Evolutionary conservation across 192 early-diverging fungal species (phyloP).

Genomic region (Lobosporangium transversale): DNA sequence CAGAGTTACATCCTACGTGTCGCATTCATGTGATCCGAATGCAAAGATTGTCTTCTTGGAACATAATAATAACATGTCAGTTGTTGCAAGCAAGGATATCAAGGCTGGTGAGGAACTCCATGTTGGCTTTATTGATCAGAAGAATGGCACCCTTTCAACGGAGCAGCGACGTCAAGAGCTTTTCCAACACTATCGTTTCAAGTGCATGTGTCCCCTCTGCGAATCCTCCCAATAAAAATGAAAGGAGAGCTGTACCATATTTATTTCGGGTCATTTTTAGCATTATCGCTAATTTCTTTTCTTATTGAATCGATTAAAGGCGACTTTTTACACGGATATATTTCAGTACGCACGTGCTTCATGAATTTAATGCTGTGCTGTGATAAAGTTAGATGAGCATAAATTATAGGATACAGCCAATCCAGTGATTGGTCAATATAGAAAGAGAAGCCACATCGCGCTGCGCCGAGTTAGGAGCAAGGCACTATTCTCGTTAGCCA

Average conservation of each 20-base stretch:
- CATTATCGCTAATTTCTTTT: too few species aligned
- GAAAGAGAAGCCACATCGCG: too few species aligned
- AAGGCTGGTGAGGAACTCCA: conserved; percentile 76
- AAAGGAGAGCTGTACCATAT: too few species aligned
- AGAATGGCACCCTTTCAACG: conserved; percentile 49
- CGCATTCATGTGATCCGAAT: conserved; percentile 75
- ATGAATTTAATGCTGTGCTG: too few species aligned
- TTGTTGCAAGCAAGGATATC: conserved; percentile 70
- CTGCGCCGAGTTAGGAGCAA: background rate
- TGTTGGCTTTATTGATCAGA: conserved; percentile 65
- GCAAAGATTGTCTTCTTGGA: conserved; percentile 64
- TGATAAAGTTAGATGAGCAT: too few species aligned
- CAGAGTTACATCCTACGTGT: conserved; percentile 74
- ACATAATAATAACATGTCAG: conserved; percentile 59
- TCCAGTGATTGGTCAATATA: too few species aligned
- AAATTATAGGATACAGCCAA: too few species aligned
- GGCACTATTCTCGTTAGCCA: background rate
- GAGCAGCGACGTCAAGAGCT: conserved; percentile 68
- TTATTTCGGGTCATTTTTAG: too few species aligned
- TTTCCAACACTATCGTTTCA: conserved; percentile 66
- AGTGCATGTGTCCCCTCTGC: conserved; percentile 67
- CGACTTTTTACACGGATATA: too few species aligned
- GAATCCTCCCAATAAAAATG: conserved; percentile 38
- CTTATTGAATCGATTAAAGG: too few species aligned
- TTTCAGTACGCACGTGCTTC: too few species aligned